Conservation (phyloP, 495 filamentous ascomycete genomes). For the Bathelium albidoporum region DNA sequence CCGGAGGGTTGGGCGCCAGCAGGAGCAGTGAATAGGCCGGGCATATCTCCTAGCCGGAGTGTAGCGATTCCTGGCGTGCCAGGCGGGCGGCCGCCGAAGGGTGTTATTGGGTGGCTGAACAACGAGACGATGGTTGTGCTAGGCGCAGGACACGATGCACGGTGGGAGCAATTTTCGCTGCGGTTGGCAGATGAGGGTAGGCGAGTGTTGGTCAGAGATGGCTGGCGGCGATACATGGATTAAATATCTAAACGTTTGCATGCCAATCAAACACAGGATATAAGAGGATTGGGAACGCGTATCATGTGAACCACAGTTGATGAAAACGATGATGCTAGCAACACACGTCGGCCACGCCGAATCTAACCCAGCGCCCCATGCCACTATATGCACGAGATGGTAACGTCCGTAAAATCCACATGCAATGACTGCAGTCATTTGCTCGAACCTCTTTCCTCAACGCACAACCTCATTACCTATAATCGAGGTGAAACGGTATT, state of each 20-base stretch:
- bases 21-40: conserved; percentile 8
- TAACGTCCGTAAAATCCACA: neutral
- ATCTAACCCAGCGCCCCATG: neutral
- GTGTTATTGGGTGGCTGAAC: conserved; percentile 64
- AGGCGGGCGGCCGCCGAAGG: conserved; percentile 54
- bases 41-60: conserved; percentile 10
- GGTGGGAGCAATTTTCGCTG: conserved; percentile 77
- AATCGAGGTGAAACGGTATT: neutral
- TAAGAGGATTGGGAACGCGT: no score
- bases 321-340: neutral
- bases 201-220: conserved; percentile 52
- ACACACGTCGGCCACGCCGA: neutral
- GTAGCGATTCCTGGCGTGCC: conserved; percentile 33
- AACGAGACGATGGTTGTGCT: conserved; percentile 62
- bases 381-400: neutral
- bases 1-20: conserved; percentile 12
- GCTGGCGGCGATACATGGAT: conserved; percentile 69
- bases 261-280: no score
- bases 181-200: conserved; percentile 53
- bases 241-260: no score
- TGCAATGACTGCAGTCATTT: neutral
- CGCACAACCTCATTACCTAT: no score
- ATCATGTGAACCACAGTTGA: no score
- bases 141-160: conserved; percentile 67
- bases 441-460: neutral